Evolutionary conservation across 2,329 filamentous ascomycete genomes (phyloP).

Genomic region (Fusarium verticillioides): DNA sequence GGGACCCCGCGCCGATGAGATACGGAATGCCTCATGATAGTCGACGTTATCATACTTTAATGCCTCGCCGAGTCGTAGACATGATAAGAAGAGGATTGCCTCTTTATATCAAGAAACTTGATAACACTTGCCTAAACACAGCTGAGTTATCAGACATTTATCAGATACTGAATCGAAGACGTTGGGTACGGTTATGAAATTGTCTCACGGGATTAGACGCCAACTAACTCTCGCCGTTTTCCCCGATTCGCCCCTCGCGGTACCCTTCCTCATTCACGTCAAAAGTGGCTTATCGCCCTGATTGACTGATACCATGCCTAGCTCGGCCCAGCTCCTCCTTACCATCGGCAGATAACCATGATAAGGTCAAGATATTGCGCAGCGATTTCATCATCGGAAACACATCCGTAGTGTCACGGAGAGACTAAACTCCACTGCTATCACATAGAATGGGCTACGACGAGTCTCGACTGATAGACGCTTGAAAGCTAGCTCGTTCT

Average conservation of each 20-base stretch:
- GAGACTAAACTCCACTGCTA: not conserved
- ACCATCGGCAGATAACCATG: not conserved
- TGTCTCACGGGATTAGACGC: not conserved
- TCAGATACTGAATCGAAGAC: not conserved
- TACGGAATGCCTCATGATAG: not conserved
- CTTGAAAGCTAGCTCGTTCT: not conserved
- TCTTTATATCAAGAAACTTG: not conserved
- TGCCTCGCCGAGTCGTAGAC: not conserved
- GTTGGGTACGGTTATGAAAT: not conserved
- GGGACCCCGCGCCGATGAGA: not conserved
- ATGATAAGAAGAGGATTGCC: not conserved
- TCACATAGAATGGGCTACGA: not conserved
- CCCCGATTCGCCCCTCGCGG: conserved; percentile 1
- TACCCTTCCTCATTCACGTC: conserved; percentile 6
- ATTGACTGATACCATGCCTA: not conserved
- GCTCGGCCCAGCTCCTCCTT: not conserved
- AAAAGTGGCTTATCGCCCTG: conserved; percentile 6
- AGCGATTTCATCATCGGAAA: not conserved
- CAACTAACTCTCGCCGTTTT: not conserved
- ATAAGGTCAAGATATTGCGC: not conserved
- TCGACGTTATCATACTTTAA: not conserved
- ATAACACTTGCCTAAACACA: not conserved
- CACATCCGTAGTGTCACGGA: conserved; percentile 1
- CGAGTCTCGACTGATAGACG: conserved; percentile 7
- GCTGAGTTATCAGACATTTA: not conserved